Evolutionary conservation across 1,139 yeast genomes (phyloP), one percentile per base, ranked within the genome.

Genomic region (Taphrina confusa): DNA sequence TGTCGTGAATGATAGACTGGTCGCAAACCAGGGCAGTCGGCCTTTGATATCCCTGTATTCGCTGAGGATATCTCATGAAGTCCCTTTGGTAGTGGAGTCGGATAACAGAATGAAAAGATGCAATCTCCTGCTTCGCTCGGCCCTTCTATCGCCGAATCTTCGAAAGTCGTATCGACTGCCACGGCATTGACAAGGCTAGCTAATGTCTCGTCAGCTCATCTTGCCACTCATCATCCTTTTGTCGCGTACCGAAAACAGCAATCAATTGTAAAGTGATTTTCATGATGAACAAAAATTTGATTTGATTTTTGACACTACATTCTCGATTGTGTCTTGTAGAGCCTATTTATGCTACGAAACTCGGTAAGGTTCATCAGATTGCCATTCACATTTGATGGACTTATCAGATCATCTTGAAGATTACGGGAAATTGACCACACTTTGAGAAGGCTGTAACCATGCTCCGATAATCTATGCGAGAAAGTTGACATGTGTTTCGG

Each of bases 61-160:
- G 20, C 31, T 25, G 47, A 5, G 8, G 31, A 14, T 9, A 37
- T 37, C 25, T 37, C 25, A 4, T 9, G 2, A 11, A 37, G 42
- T 14, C 42, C 42, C 8, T 37, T 37, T 18, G 42, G 42, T 11
- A 6, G 2, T 14, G 47, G 30, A 5, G 31, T 14, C 14, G 47
- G 47, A 14, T 25, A 42, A 25, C 47, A 42, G 33, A 42, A 25
- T 2, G 47, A 42, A 23, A 42, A 42, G 47, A 42, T 27, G 31
- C 47, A 42, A 23, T 42, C 47, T 1, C 47, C 31, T 14, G 31
- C 12, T 12, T 22, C 14, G 47, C 30, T 23, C 2, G 47, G 42
- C 20, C 25, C 42, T 5, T 37, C 42, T 9, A 37, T 37, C 42
- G 20, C 18, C 8, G 42, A 37, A 1, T 37, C 42, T n/a, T 18